Evolutionary conservation across 208 protist species (phyloP), one percentile per base, ranked within the genome.

Genomic region (Leishmania lainsoni): DNA sequence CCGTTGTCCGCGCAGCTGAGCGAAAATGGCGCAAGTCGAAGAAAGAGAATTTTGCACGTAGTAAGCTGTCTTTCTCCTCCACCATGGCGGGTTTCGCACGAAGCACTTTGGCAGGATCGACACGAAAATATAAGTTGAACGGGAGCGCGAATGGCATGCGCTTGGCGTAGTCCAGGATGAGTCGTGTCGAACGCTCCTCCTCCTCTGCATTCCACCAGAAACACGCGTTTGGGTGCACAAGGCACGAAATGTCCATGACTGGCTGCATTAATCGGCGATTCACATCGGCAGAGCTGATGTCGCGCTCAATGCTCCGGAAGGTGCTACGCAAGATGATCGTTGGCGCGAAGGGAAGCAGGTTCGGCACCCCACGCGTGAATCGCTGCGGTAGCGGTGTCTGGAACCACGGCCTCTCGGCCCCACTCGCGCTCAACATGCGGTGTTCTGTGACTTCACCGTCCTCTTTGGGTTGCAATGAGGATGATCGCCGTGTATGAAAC

Each of bases 71-170:
- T 45, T 82, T 80, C 72, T 92, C 86, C 73, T 88, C 83, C 0
- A 75, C 61, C 49, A 81, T 42, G 22, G 87, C 80, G 17, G 91
- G 92, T 9, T 88, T 52, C 6, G 52, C 72, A 39, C 90, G 92
- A 54, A 91, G 71, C 42, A 76, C 69, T 68, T 89, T 91, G 26
- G 86, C 79, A 4, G 88, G 61, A 77, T 98, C 94, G 5, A 98
- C 91, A 71, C 94, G 91, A 76, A 95, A 86, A 81, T 96, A 97
- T 39, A 97, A 77, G 75, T 96, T 95, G 76, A 97, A 97, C 8
- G 95, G 95, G 2, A 97, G 82, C 5, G 93, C 90, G 81, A 90
- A 97, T 0, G 95, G 95, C 63, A 97, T 87, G 2, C 94, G 92
- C 68, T 95, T 94, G 16, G 95, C 92, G 77, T 96, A 97, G 74